These are phyloP conservation scores for Lumnitzera littorea DNA, from an alignment of 345 rosid species.

Conservation along the genomic window DNA sequence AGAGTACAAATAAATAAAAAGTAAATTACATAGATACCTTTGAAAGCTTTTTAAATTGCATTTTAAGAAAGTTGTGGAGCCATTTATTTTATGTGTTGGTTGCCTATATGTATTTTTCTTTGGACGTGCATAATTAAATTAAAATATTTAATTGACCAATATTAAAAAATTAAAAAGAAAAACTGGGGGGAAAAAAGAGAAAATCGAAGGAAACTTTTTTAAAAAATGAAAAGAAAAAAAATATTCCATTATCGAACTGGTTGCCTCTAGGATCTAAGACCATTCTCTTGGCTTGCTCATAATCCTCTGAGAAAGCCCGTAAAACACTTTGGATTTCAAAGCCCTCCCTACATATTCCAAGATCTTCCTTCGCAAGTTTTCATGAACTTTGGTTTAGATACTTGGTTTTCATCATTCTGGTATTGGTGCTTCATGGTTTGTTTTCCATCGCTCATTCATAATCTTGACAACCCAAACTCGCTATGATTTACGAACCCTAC, in stretches of 20 bases:
- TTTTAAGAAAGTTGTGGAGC: too few species aligned
- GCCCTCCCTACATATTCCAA: background rate
- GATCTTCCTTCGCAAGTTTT: constrained; percentile 19
- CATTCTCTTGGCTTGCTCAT: constrained; percentile 14
- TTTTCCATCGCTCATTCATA: background rate
- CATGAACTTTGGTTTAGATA: constrained; percentile 18
- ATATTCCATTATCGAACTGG: constrained; percentile 29
- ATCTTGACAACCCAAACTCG: constrained; percentile 4
- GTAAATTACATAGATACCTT: too few species aligned
- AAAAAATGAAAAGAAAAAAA: too few species aligned
- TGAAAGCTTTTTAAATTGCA: too few species aligned
- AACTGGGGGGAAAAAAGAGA: too few species aligned
- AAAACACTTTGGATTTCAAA: constrained; percentile 6
- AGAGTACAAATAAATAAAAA: too few species aligned
- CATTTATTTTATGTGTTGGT: too few species aligned
- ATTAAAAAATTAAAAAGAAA: too few species aligned
- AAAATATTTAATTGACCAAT: too few species aligned
- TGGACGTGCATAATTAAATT: too few species aligned
- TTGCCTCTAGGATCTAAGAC: constrained; percentile 33
- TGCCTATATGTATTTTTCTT: too few species aligned
- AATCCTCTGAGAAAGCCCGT: constrained; percentile 19
- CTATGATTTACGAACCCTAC: constrained; percentile 1
- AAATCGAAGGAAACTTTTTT: too few species aligned
- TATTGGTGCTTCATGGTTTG: background rate
- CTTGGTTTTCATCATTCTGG: background rate